Conservation (phyloP, 768 basidiomycete species). For the Ephemerocybe angulata region DNA sequence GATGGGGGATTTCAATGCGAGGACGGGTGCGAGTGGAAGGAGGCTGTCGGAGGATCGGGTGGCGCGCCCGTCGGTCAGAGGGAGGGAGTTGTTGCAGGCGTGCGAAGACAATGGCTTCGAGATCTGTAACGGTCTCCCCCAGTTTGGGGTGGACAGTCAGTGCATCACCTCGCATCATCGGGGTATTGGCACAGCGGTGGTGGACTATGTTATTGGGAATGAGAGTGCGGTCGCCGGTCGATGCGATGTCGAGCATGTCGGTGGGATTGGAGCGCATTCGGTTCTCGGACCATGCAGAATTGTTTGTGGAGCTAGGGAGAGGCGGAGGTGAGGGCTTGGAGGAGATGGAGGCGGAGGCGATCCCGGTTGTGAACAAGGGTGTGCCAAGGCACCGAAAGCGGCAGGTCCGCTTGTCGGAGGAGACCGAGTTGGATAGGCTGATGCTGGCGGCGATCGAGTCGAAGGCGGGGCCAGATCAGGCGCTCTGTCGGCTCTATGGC, state of each 20-base stretch:
- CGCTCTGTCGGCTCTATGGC: background rate
- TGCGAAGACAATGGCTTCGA: background rate
- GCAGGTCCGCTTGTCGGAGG: too few relatives aligned
- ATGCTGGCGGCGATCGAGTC: background rate
- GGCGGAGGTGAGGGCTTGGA: background rate
- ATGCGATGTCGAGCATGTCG: too few relatives aligned
- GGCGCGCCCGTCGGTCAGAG: background rate
- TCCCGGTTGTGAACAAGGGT: too few relatives aligned
- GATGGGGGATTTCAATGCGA: background rate
- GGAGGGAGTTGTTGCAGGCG: background rate
- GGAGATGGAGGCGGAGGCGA: background rate
- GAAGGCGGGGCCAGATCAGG: background rate
- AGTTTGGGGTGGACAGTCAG: background rate
- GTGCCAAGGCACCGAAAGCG: background rate
- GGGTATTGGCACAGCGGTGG: background rate
- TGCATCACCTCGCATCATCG: background rate
- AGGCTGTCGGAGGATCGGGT: background rate
- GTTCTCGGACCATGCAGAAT: too few relatives aligned
- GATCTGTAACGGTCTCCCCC: background rate
- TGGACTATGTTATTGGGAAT: slow-evolving; percentile 3
- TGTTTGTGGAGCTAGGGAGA: background rate
- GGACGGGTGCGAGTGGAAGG: background rate
- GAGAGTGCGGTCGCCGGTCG: background rate
- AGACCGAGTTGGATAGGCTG: background rate
- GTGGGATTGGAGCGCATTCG: too few relatives aligned